A percentile compares a stretch with the other conserved stretches of the same genome.
Evolutionary conservation across 2,329 filamentous ascomycete species (phyloP).

Genomic region (Pseudonectria foliicola): DNA sequence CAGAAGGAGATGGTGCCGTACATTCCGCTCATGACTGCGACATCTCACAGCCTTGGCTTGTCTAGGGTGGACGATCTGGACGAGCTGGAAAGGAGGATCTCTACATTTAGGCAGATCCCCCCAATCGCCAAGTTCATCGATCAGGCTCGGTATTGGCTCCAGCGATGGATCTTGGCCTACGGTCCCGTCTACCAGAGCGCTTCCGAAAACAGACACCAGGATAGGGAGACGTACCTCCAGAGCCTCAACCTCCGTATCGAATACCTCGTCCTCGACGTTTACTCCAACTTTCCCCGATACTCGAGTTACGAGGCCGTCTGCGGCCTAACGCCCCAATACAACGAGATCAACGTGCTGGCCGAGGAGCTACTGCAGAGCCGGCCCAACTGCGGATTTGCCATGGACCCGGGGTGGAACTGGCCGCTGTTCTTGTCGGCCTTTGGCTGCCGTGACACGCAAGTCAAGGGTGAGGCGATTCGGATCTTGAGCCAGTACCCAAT

Average conservation of each 20-base stretch:
- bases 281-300: slow-evolving; percentile 32
- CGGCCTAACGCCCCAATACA: slow-evolving; percentile 34
- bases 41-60: slow-evolving; percentile 25
- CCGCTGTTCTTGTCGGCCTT: slow-evolving; percentile 35
- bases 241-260: slow-evolving; percentile 36
- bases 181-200: slow-evolving; percentile 27
- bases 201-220: slow-evolving; percentile 14
- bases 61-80: slow-evolving; percentile 17
- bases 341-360: slow-evolving; percentile 32
- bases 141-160: slow-evolving; percentile 31
- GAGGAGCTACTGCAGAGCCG: slow-evolving; percentile 30
- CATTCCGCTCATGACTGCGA: slow-evolving; percentile 27
- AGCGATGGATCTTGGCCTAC: slow-evolving; percentile 33
- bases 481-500: slow-evolving; percentile 35
- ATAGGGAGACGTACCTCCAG: slow-evolving; percentile 24
- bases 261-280: slow-evolving; percentile 35
- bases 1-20: slow-evolving; percentile 31
- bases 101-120: slow-evolving; percentile 24
- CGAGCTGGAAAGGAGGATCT: slow-evolving; percentile 24
- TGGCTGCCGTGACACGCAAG: slow-evolving; percentile 31
- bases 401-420: slow-evolving; percentile 41
- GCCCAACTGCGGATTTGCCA: slow-evolving; percentile 34
- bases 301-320: slow-evolving; percentile 29
- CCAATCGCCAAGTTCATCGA: slow-evolving; percentile 26
- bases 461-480: slow-evolving; percentile 33